Evolutionary conservation across 768 basidiomycete species (phyloP).

Genomic region (Boletus speciosus): DNA sequence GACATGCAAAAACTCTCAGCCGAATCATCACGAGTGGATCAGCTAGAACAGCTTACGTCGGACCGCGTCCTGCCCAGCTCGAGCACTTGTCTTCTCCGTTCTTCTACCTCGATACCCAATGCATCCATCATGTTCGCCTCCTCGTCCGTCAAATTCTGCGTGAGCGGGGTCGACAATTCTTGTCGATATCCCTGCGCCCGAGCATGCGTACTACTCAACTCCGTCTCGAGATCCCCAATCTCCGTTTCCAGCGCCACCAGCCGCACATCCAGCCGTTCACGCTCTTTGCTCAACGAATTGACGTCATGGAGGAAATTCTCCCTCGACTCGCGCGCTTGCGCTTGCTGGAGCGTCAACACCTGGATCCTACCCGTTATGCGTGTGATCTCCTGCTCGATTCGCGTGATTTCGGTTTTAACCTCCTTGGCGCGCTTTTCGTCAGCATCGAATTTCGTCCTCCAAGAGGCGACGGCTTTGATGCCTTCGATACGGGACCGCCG

Average conservation of each 20-base stretch:
- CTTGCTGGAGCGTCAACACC: constrained; percentile 64
- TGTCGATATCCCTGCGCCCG: constrained; percentile 61
- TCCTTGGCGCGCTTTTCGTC: constrained; percentile 66
- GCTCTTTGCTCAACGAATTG: constrained; percentile 56
- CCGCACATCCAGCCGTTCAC: constrained; percentile 62
- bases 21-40: neutral
- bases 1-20: neutral
- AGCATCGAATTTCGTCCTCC: constrained; percentile 67
- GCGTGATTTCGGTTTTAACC: constrained; percentile 65
- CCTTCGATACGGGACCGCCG: constrained; percentile 87
- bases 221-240: constrained; percentile 67
- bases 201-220: constrained; percentile 57
- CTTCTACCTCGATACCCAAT: constrained; percentile 75
- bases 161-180: constrained; percentile 75
- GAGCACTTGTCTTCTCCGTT: constrained; percentile 63
- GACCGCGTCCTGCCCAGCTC: constrained; percentile 65
- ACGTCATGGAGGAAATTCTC: constrained; percentile 67
- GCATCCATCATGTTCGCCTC: constrained; percentile 65
- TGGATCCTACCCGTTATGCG: constrained; percentile 68
- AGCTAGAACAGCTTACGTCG: constrained; percentile 48
- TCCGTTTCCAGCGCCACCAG: constrained; percentile 63
- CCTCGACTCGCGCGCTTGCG: constrained; percentile 63
- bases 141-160: constrained; percentile 64
- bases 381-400: constrained; percentile 86
- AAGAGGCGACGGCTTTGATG: constrained; percentile 70